Evolutionary conservation across 495 filamentous ascomycete genomes (phyloP).

Genomic region (Pyronema omphalodes): DNA sequence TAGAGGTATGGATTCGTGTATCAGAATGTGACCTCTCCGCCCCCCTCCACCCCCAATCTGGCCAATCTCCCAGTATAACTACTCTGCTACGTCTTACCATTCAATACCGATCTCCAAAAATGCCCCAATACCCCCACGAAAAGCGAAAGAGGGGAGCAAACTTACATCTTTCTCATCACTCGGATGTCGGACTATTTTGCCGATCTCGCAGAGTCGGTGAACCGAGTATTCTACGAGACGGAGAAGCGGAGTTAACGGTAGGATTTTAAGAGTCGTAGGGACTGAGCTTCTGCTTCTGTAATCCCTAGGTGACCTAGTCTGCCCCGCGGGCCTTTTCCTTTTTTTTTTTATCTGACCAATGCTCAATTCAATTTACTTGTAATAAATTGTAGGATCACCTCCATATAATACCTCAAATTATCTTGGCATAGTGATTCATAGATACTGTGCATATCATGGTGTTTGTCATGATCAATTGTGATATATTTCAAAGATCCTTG

Average conservation of each 20-base stretch:
- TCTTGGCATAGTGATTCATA: too few relatives aligned
- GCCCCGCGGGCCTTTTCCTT: too few relatives aligned
- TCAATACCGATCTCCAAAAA: constrained; percentile 19
- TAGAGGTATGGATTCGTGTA: too few relatives aligned
- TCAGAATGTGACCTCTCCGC: too few relatives aligned
- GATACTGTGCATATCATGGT: too few relatives aligned
- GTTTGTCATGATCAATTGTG: too few relatives aligned
- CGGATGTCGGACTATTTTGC: constrained; percentile 14
- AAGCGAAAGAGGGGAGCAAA: neutral
- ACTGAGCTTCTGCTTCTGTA: constrained; percentile 30
- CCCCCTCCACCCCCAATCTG: too few relatives aligned
- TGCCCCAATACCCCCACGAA: too few relatives aligned
- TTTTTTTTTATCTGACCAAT: constrained; percentile 93
- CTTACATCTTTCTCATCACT: constrained; percentile 19
- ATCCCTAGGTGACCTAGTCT: too few relatives aligned
- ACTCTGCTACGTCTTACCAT: constrained; percentile 15
- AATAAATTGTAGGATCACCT: constrained; percentile 83
- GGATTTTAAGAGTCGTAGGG: constrained; percentile 17
- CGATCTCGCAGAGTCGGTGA: constrained; percentile 19
- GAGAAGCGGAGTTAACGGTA: constrained; percentile 21
- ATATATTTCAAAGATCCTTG: too few relatives aligned
- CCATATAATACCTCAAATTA: too few relatives aligned
- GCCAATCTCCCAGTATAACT: too few relatives aligned
- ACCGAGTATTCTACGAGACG: constrained; percentile 21
- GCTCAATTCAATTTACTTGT: constrained; percentile 64